Evolutionary conservation across 352 stramenopile species (phyloP).

Genomic region (Aphanomyces invadans): DNA sequence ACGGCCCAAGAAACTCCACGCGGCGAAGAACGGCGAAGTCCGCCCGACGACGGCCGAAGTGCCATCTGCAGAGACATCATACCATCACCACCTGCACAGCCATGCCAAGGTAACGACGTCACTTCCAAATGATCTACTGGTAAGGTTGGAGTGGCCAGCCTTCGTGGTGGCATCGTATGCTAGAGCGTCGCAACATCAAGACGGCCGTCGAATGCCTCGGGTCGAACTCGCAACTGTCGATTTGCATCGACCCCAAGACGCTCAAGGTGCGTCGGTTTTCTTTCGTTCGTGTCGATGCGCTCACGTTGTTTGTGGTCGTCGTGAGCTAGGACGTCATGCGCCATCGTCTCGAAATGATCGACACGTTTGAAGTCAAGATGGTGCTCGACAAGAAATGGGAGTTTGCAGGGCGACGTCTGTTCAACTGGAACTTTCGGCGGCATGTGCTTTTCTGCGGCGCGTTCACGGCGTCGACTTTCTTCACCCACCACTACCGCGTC

Average conservation of each 20-base stretch:
- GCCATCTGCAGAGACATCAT: background rate
- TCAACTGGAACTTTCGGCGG: conserved; percentile 33
- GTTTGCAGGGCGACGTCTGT: conserved; percentile 43
- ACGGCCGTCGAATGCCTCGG: conserved; percentile 56
- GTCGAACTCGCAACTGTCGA: conserved; percentile 36
- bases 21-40: background rate
- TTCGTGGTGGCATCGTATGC: background rate
- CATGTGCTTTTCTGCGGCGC: conserved; percentile 37
- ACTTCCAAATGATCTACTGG: too few relatives aligned
- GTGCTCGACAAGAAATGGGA: conserved; percentile 59
- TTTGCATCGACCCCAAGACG: conserved; percentile 28
- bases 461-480: conserved; percentile 44
- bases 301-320: conserved; percentile 6
- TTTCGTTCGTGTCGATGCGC: background rate
- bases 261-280: background rate
- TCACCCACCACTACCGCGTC: conserved; percentile 34
- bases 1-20: background rate
- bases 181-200: conserved; percentile 3
- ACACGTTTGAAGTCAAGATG: conserved; percentile 42
- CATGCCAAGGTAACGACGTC: too few relatives aligned
- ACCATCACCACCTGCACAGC: background rate
- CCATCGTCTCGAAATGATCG: conserved; percentile 47
- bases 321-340: conserved; percentile 31
- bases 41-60: conserved; percentile 2
- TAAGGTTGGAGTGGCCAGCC: too few relatives aligned